Conservation (phyloP, 2,329 filamentous ascomycete genomes). For the Parastagonospora avenae region DNA sequence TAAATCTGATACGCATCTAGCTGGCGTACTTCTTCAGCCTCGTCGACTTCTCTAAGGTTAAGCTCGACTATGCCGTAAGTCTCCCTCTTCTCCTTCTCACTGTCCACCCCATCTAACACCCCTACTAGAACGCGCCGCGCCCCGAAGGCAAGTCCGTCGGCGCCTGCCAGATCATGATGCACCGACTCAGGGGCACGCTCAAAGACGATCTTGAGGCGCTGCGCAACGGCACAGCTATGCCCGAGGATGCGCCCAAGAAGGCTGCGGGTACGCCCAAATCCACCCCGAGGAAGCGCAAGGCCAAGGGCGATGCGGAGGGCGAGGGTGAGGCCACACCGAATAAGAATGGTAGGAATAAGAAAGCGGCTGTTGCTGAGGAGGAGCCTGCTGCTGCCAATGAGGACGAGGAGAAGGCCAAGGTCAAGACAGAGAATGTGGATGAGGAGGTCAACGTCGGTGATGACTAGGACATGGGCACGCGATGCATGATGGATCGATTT, state of each 20-base stretch:
- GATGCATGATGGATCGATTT: not conserved
- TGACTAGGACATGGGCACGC: not conserved
- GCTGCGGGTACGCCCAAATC: not conserved
- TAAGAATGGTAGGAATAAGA: constrained; percentile 13
- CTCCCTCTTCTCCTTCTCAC: not conserved
- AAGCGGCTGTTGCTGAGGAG: not conserved
- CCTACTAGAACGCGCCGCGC: constrained; percentile 18
- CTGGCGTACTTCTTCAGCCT: constrained; percentile 17
- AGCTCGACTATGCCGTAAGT: constrained; percentile 14
- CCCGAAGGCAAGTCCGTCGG: constrained; percentile 20
- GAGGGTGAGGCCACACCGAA: constrained; percentile 11
- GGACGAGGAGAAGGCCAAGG: constrained; percentile 7
- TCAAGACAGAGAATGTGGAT: not conserved
- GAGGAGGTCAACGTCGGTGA: not conserved
- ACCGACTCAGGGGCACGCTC: constrained; percentile 19
- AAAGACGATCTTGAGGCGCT: constrained; percentile 24
- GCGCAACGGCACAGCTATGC: not conserved
- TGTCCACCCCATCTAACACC: not conserved
- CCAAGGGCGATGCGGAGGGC: not conserved
- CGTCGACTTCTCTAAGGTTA: constrained; percentile 12
- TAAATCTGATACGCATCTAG: constrained; percentile 4
- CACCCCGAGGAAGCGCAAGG: constrained; percentile 16
- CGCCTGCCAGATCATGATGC: constrained; percentile 29
- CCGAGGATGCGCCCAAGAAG: constrained; percentile 1
- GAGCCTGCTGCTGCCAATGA: constrained; percentile 1